Evolutionary conservation across 106 monocot species (phyloP), one percentile per base, ranked within the genome.

Genomic region (Apostasia ramifera): DNA sequence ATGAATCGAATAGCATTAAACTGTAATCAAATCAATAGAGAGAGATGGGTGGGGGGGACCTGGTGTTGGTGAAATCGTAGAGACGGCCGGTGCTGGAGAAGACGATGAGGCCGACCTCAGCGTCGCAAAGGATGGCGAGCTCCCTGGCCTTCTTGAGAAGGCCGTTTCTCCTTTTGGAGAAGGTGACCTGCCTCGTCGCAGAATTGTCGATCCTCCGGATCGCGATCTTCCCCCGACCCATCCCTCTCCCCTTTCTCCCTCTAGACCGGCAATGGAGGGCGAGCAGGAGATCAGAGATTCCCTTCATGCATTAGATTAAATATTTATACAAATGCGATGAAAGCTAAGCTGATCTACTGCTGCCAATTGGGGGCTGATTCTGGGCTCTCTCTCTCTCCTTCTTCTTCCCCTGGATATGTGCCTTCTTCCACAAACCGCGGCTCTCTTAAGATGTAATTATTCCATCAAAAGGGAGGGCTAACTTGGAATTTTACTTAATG

Each of bases 121-220:
- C 74, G 14, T 74, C 74, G 42, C 74, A 67, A 42, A 74, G 67
- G 40, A 74, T 59, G 48, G 74, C 74, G 12, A 74, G 66, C 49
- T 74, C 74, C 39, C 66, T 74, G 0, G 74, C 74, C 74, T 67
- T 74, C 58, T 74, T 67, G 48, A 74, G 74, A 41, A 66, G 43
- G n/a, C 74, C 66, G 12, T 40, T 59, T 57, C 66, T 58, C 66
- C 66, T 55, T 66, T 74, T 67, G 8, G 74, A 74, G 59, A 66
- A 74, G 47, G 66, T 74, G 39, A 66, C 74, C 41, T 74, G 74
- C 47, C 74, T 57, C 1, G 57, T 74, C 42, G 45, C 67, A 6
- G 49, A 57, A 57, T 74, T 67, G 57, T 74, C 74, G 2, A 74
- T 74, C 58, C 74, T 67, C 66, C 41, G 56, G 3, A 67, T 74